Evolutionary conservation across 2,329 filamentous ascomycete species (phyloP).

Genomic region (Fusarium sacchari): DNA sequence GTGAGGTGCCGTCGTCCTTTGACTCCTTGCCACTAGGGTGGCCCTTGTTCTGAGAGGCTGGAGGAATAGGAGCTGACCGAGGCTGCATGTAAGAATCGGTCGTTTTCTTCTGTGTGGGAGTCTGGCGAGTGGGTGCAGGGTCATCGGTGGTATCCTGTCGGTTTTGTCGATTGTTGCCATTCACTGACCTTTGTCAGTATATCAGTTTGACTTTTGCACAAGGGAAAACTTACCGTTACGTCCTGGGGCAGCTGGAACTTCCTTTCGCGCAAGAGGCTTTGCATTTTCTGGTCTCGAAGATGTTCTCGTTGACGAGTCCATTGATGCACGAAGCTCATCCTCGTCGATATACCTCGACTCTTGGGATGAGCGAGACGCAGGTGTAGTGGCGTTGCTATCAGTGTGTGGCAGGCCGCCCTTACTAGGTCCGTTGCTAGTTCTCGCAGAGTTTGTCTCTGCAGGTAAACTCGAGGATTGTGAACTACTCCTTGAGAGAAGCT

Average conservation of each 20-base stretch:
- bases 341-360: slow-evolving; percentile 69
- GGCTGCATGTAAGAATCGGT: slow-evolving; percentile 68
- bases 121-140: slow-evolving; percentile 34
- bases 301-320: slow-evolving; percentile 53
- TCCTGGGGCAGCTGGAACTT: slow-evolving; percentile 58
- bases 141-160: slow-evolving; percentile 40
- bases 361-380: slow-evolving; percentile 63
- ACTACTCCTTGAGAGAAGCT: slow-evolving; percentile 55
- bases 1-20: slow-evolving; percentile 53
- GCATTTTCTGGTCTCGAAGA: slow-evolving; percentile 53
- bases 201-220: not conserved
- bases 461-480: slow-evolving; percentile 55
- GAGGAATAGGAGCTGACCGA: slow-evolving; percentile 65
- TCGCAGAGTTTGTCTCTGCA: slow-evolving; percentile 49
- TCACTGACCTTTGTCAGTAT: slow-evolving; percentile 37
- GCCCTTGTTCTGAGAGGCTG: slow-evolving; percentile 43
- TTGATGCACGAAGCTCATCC: slow-evolving; percentile 56
- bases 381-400: slow-evolving; percentile 50
- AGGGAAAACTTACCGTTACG: slow-evolving; percentile 55
- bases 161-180: slow-evolving; percentile 41
- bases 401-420: slow-evolving; percentile 45
- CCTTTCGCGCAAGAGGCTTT: slow-evolving; percentile 72
- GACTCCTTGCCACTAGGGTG: slow-evolving; percentile 60
- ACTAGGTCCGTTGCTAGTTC: slow-evolving; percentile 50
- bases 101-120: slow-evolving; percentile 38